Percentiles rank a stretch among this genome's conserved stretches.
Evolutionary conservation across 139 green algal genomes (phyloP).

Genomic region (Zygnema cylindricum): DNA sequence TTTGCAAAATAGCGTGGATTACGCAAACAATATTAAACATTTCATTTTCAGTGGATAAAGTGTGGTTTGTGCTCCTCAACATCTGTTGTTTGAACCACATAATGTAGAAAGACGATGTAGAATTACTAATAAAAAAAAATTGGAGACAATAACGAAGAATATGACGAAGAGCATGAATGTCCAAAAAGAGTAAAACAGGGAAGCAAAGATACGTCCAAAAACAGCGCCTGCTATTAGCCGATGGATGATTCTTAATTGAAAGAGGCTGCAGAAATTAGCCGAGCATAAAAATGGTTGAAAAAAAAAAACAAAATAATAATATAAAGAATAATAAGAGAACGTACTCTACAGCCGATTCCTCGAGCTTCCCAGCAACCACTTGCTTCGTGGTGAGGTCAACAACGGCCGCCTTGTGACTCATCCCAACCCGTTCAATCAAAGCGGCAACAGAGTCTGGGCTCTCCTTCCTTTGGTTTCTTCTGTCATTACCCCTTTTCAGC

Average conservation of each 20-base stretch:
- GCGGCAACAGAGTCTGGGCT: conserved; percentile 41
- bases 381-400: conserved; percentile 79
- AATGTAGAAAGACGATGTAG: too few relatives aligned
- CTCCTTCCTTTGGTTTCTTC: background rate
- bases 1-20: too few relatives aligned
- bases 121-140: too few relatives aligned
- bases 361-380: conserved; percentile 72
- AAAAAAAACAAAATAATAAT: background rate
- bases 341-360: conserved; percentile 72
- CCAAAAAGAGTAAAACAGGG: background rate
- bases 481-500: conserved; percentile 40
- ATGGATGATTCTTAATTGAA: background rate
- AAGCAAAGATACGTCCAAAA: background rate
- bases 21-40: too few relatives aligned
- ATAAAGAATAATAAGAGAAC: conserved; percentile 5
- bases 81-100: too few relatives aligned
- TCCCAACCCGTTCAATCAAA: conserved; percentile 47
- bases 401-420: conserved; percentile 64
- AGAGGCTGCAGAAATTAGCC: background rate
- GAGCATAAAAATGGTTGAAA: background rate
- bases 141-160: too few relatives aligned
- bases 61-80: too few relatives aligned
- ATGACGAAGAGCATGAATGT: background rate
- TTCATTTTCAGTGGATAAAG: too few relatives aligned
- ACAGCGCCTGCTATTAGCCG: background rate